Evolutionary conservation across 2,329 filamentous ascomycete species (phyloP), one percentile per base, ranked within the genome.

Genomic region (Aureobasidium uvarum): DNA sequence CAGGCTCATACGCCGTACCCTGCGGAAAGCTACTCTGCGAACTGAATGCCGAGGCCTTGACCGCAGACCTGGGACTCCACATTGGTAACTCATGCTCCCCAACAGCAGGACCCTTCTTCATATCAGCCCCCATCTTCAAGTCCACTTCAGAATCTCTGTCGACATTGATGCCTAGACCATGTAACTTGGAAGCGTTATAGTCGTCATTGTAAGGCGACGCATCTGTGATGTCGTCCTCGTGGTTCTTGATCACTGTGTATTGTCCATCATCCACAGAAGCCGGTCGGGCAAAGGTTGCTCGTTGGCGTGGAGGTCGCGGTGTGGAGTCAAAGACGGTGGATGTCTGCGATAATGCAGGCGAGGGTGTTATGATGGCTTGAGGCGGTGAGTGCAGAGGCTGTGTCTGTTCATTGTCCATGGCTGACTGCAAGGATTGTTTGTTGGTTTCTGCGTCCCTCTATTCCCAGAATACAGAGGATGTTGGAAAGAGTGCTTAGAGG

Each of bases 201-300:
- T 51, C 52, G 10, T 62, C 54, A 13, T 62, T 51, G 7, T 65
- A 56, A 2, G 52, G 52, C 18, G 31, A 31, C 2, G 50, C 50
- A 23, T 62, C 58, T 14, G 56, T 56, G 20, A 52, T 62, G 39
- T 62, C 51, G 39, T 66, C 58, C 31, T 66, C 65, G 5, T 63
- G 20, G 10, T 33, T n/a, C 23, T 56, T 66, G n/a, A 66, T 45
- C 11, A 50, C 51, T n/a, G 36, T 62, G 50, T 66, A 66, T n/a
- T 48, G 43, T n/a, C 65, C 65, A 46, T 66, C 59, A 6, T 58
- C 45, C 5, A 58, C 65, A 1, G 65, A 64, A 18, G 59, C 52
- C 18, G 64, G 38, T 25, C 65, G 58, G 4, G 65, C 65, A 20
- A 66, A 63, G 10, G 65, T 63, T 18, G 65, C 36, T 36, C 65